A percentile compares a stretch with the other conserved stretches of the same genome.
Conservation (phyloP, 163 green algal genomes). For the Trebouxiophyceae sp. region DNA sequence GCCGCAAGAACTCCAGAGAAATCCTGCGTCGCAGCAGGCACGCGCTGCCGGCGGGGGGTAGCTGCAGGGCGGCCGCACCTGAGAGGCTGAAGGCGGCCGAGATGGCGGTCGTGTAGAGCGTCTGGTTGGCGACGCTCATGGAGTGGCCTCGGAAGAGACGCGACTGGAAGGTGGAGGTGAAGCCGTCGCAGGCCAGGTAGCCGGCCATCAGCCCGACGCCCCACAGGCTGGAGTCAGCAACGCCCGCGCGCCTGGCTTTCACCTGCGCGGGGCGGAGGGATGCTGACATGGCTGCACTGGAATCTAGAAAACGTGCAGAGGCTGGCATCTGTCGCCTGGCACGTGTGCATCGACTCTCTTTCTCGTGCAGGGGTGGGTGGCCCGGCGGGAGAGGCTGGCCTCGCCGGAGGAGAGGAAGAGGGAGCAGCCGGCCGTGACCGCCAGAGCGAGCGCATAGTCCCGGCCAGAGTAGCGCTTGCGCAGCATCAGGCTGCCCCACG, state of each 20-base stretch:
- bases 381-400: neutral
- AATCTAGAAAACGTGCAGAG: too few species aligned
- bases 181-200: slow-evolving; percentile 94
- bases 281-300: too few species aligned
- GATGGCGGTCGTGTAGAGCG: slow-evolving; percentile 65
- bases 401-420: slow-evolving; percentile 80
- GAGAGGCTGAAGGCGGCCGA: slow-evolving; percentile 40
- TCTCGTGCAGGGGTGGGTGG: slow-evolving; percentile 7
- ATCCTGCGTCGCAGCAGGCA: neutral
- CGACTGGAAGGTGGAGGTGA: slow-evolving; percentile 98
- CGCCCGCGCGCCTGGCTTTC: too few species aligned
- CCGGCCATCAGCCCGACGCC: slow-evolving; percentile 78
- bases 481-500: slow-evolving; percentile 89
- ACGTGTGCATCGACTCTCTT: neutral
- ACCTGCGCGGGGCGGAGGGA: too few species aligned
- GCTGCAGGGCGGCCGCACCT: slow-evolving; percentile 1
- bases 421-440: slow-evolving; percentile 80
- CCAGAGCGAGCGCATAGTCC: slow-evolving; percentile 72
- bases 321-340: neutral
- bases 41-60: neutral
- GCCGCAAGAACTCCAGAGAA: too few species aligned
- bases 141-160: slow-evolving; percentile 86
- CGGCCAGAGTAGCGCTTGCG: slow-evolving; percentile 45
- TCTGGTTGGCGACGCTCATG: slow-evolving; percentile 93
- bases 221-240: slow-evolving; percentile 18